Evolutionary conservation across 2,329 filamentous ascomycete species (phyloP), one percentile per base, ranked within the genome.

Genomic region (Aphanocladium album): DNA sequence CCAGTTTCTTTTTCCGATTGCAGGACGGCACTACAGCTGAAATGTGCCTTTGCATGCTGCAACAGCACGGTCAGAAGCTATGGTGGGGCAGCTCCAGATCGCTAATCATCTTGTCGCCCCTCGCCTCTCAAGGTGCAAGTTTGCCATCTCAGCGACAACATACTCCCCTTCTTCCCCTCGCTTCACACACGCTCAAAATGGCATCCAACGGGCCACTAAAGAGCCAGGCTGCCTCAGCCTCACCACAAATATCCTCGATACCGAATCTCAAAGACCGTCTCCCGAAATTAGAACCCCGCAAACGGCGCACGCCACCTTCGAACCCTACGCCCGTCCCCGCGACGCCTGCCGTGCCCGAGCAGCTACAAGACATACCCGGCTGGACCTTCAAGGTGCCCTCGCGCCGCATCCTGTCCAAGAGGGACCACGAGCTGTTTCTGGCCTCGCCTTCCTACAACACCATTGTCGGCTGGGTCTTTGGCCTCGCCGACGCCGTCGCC

Each of bases 381-480:
- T 79, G 87, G 70, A 76, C 74, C 6, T 96, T 90, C 77, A 77
- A 79, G 61, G 78, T 77, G 6, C 95, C 95, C 0, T 83, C 81
- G 14, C 84, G 93, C 62, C 85, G 93, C 9, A 98, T 99, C 57
- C 78, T 99, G 14, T 93, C 92, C 3, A 80, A 80, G 2, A 79
- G 83, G 53, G 95, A 99, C 67, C 93, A 96, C 71, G 82, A 90
- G 19, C 76, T 91, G 4, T 99, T 98, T 69, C 81, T 92, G 19
- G 77, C 83, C 0, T 97, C 93, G 0, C 80, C 88, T 0, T 88
- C 93, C 7, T 89, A 90, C 73, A 80, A 80, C 8, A 82, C 98
- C 45, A 82, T 99, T 47, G 79, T 90, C 61, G 86, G 90, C 21
- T 99, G 96, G 76, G 82, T 97, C 63, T 97, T 96, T 74, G 84